These are phyloP conservation scores for Cornus controversa DNA, from an alignment of 148 eudicot species.

Conservation along the genomic window DNA sequence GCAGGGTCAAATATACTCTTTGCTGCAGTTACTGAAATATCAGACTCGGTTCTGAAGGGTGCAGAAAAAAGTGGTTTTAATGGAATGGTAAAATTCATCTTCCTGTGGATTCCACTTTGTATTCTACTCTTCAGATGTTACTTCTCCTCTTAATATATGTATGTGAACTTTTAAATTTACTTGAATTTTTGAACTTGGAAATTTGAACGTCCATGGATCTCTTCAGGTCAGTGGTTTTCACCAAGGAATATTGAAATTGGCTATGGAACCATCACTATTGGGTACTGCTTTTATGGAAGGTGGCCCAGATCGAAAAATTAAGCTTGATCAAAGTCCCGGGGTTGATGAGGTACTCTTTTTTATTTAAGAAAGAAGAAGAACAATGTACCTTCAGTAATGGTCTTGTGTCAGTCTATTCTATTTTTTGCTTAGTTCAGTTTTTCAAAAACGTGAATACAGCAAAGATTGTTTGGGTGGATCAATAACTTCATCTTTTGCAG, in stretches of 20 bases:
- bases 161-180: background rate
- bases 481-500: background rate
- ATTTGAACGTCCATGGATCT: constrained; percentile 13
- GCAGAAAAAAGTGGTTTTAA: constrained; percentile 92
- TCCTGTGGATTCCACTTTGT: background rate
- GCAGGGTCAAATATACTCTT: constrained; percentile 92
- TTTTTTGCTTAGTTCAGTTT: constrained; percentile 3
- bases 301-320: constrained; percentile 94
- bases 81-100: constrained; percentile 64
- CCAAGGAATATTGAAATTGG: constrained; percentile 88
- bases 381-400: background rate
- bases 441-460: background rate
- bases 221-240: constrained; percentile 81
- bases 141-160: background rate
- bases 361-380: background rate
- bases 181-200: background rate
- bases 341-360: constrained; percentile 71
- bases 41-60: constrained; percentile 94
- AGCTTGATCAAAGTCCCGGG: constrained; percentile 89
- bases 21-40: constrained; percentile 89
- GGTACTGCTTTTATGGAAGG: constrained; percentile 95
- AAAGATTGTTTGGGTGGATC: background rate
- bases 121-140: background rate
- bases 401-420: background rate
- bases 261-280: constrained; percentile 93